Percentiles rank a stretch among this genome's conserved stretches.
phyloP scores from a whole-genome alignment of 2,329 filamentous ascomycete species.

The Cephalotrichum gorgonifer region DNA sequence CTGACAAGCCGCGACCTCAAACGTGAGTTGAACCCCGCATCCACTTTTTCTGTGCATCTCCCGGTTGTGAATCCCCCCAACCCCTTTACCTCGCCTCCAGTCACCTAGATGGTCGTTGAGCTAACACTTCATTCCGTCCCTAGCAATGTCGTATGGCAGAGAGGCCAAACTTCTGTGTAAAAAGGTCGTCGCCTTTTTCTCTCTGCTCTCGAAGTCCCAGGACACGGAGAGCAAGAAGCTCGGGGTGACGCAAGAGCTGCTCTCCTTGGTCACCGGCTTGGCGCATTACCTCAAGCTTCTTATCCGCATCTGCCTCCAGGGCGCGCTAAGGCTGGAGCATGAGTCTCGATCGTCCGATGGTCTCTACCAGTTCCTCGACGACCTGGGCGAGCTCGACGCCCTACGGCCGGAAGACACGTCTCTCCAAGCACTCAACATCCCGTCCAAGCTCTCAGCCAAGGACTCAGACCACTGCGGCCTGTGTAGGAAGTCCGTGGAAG shows the following conservation, averaged over 20 bases:
- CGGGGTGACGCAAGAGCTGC: slow-evolving; percentile 92
- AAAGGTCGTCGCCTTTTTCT: slow-evolving; percentile 98
- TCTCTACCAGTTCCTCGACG: slow-evolving; percentile 71
- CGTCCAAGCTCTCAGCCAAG: slow-evolving; percentile 58
- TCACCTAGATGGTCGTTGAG: background rate
- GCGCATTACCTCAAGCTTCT: slow-evolving; percentile 96
- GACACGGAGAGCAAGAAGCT: slow-evolving; percentile 83
- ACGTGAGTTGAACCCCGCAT: background rate
- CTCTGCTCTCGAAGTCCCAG: slow-evolving; percentile 86
- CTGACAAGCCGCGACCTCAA: slow-evolving; percentile 32
- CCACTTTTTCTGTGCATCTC: background rate
- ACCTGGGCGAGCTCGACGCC: slow-evolving; percentile 73
- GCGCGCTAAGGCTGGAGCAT: slow-evolving; percentile 80
- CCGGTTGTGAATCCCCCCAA: background rate
- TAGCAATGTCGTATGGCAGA: slow-evolving; percentile 79
- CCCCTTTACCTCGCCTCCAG: background rate
- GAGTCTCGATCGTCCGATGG: slow-evolving; percentile 67
- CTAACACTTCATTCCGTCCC: slow-evolving; percentile 5
- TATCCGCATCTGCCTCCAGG: slow-evolving; percentile 93
- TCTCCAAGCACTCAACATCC: slow-evolving; percentile 54
- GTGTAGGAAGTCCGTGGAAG: slow-evolving; percentile 84
- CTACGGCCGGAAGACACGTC: slow-evolving; percentile 62
- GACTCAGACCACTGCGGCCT: slow-evolving; percentile 75
- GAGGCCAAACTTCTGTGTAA: slow-evolving; percentile 99
- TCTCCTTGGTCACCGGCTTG: slow-evolving; percentile 92